phyloP scores from a whole-genome alignment of 148 eudicot species.

The Pharnaceum exiguum region DNA sequence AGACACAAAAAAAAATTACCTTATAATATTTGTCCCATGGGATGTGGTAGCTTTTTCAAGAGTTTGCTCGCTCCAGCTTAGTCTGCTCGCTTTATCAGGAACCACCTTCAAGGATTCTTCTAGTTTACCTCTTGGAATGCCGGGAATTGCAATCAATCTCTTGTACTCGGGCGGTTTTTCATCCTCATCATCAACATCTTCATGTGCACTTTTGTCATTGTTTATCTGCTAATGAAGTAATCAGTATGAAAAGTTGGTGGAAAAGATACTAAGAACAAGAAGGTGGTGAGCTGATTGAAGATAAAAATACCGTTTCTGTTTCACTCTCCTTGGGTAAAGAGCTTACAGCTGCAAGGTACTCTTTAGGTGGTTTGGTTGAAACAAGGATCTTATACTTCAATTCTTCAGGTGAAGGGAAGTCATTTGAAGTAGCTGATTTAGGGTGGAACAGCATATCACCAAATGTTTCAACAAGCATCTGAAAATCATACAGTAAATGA shows the following conservation, averaged over 20 bases:
- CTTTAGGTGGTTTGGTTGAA: conserved; percentile 76
- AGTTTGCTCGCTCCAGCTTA: conserved; percentile 85
- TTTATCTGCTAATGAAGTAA: conserved; percentile 22
- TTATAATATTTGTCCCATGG: conserved; percentile 52
- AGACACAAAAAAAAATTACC: conserved; percentile 28
- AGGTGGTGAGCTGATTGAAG: too few relatives aligned
- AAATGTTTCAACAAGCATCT: conserved; percentile 50
- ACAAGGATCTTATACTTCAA: conserved; percentile 42
- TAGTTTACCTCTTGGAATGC: conserved; percentile 63
- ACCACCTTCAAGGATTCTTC: conserved; percentile 69
- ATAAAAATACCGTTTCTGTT: conserved; percentile 16
- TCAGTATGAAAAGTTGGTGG: not conserved
- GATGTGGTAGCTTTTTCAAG: conserved; percentile 67
- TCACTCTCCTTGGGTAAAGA: conserved; percentile 9
- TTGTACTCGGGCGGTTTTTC: conserved; percentile 48
- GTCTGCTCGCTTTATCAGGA: conserved; percentile 54
- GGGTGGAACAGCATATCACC: conserved; percentile 42
- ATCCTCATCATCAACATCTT: conserved; percentile 26
- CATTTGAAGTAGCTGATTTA: conserved; percentile 31
- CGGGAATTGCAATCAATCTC: conserved; percentile 63
- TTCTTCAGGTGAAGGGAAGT: conserved; percentile 63
- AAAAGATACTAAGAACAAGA: too few relatives aligned
- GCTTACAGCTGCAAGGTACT: conserved; percentile 35
- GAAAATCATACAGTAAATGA: not conserved
- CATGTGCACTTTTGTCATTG: conserved; percentile 25